Evolutionary conservation across 805 yeast genomes (phyloP).

Genomic region (Yarrowia phangngaensis): DNA sequence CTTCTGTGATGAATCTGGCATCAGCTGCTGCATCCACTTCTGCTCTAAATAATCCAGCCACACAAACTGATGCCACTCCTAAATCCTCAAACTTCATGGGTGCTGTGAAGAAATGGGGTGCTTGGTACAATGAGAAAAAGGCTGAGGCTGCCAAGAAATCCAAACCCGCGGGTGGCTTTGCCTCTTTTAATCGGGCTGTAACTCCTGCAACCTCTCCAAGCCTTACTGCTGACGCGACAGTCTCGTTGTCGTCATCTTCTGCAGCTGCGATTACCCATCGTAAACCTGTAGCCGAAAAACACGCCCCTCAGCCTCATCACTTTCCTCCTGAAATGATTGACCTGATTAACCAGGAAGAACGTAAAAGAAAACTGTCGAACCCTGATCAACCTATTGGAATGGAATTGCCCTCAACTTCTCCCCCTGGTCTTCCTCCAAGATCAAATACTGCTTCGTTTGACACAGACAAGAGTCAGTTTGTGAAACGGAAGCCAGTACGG

Average conservation of each 20-base stretch:
- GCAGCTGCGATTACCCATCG: constrained; percentile 15
- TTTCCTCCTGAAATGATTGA: constrained; percentile 36
- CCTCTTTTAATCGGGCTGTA: not conserved
- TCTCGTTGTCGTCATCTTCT: not conserved
- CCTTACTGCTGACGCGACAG: constrained; percentile 13
- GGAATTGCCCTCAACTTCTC: constrained; percentile 21
- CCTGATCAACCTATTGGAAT: constrained; percentile 18
- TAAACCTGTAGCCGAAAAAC: constrained; percentile 6
- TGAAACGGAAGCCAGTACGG: constrained; percentile 21
- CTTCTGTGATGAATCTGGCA: constrained; percentile 4
- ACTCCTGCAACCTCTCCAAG: constrained; percentile 2
- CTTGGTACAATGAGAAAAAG: constrained; percentile 33
- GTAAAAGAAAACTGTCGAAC: constrained; percentile 16
- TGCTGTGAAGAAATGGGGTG: constrained; percentile 34
- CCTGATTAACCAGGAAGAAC: constrained; percentile 27
- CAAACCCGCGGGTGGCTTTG: constrained; percentile 8
- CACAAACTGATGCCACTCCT: not conserved
- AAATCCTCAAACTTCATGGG: constrained; percentile 11
- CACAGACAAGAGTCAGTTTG: constrained; percentile 21
- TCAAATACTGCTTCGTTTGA: constrained; percentile 14
- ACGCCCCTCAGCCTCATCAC: constrained; percentile 35
- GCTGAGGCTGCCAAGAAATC: constrained; percentile 4
- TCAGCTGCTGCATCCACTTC: constrained; percentile 19
- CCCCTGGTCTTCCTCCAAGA: constrained; percentile 19
- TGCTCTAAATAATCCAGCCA: not conserved